Evolutionary conservation across 2,329 filamentous ascomycete species (phyloP).

Genomic region (Endothia cerciana): DNA sequence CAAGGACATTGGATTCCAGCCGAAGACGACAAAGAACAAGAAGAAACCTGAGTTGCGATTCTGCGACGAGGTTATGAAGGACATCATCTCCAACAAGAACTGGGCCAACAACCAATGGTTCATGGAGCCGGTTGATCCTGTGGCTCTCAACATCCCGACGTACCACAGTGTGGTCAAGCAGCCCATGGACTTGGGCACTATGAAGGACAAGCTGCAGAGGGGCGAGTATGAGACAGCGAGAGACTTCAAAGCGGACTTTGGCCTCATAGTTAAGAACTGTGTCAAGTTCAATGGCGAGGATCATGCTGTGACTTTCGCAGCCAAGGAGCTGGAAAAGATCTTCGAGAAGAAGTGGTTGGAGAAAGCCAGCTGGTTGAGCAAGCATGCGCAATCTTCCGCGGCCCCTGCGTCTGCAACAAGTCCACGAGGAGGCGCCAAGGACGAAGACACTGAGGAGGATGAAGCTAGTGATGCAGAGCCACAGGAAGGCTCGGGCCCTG

Average conservation of each 20-base stretch:
- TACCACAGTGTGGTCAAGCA: constrained; percentile 96
- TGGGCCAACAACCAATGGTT: constrained; percentile 72
- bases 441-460: constrained; percentile 73
- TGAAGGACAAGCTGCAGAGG: constrained; percentile 73
- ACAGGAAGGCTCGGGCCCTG: constrained; percentile 43
- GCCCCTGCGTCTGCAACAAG: constrained; percentile 57
- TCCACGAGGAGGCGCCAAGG: constrained; percentile 69
- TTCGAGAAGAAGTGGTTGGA: constrained; percentile 77
- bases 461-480: constrained; percentile 67
- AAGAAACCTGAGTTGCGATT: constrained; percentile 90
- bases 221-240: constrained; percentile 82
- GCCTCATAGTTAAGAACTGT: constrained; percentile 86
- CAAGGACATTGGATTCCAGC: constrained; percentile 87
- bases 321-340: constrained; percentile 72
- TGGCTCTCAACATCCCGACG: constrained; percentile 88
- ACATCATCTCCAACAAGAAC: constrained; percentile 77
- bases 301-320: constrained; percentile 74
- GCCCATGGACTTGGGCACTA: constrained; percentile 92
- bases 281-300: constrained; percentile 82
- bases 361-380: constrained; percentile 80
- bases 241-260: constrained; percentile 84
- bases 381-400: constrained; percentile 59
- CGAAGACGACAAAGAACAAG: constrained; percentile 87
- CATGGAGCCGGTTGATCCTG: constrained; percentile 83
- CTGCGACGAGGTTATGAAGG: constrained; percentile 78